Evolutionary conservation across 1,284 basidiomycete species (phyloP), one percentile per base, ranked within the genome.

Genomic region (Ustilago xerochloae): DNA sequence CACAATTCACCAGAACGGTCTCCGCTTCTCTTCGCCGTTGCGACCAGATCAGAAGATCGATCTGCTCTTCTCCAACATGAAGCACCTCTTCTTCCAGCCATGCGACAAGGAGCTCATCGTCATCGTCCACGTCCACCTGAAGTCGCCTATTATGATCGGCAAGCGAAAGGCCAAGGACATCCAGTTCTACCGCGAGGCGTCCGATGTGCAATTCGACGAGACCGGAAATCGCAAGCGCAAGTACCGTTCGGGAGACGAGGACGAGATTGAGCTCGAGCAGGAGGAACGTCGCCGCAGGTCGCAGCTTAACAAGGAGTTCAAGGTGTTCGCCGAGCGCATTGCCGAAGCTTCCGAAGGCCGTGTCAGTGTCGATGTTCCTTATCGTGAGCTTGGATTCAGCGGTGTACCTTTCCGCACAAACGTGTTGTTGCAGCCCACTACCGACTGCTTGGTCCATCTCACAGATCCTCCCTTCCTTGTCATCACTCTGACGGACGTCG

Each of bases 151-250:
- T 85, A 95, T 99, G 89, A 92, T 99, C 77, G 96, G 97, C 71
- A 99, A 99, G 88, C 96, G 94, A 86, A 99, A 99, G 86, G 91
- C 95, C 18, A 92, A 92, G 91, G 97, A 99, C 84, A 90, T 99
- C 9, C 97, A 99, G 89, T 98, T 99, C 86, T 97, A 93, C 87
- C 92, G 97, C 24, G 97, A 99, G 87, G 97, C 95, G 2, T 93
- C 93, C 0, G 97, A 99, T 81, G 94, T 96, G 35, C 93, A 96
- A 76, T 99, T 98, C 82, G 97, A 99, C 82, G 97, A 99, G 86
- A 97, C 95, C 0, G 96, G 96, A n/a, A 98, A 98, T 83, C 90
- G 94, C 76, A 99, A 98, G 86, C 90, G 97, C 66, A 95, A 97
- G 86, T 93, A 96, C 75, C 90, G 95, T 58, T 97, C 97, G 81